Evolutionary conservation across 106 monocot species (phyloP).

Genomic region (Phalaenopsis equestris): DNA sequence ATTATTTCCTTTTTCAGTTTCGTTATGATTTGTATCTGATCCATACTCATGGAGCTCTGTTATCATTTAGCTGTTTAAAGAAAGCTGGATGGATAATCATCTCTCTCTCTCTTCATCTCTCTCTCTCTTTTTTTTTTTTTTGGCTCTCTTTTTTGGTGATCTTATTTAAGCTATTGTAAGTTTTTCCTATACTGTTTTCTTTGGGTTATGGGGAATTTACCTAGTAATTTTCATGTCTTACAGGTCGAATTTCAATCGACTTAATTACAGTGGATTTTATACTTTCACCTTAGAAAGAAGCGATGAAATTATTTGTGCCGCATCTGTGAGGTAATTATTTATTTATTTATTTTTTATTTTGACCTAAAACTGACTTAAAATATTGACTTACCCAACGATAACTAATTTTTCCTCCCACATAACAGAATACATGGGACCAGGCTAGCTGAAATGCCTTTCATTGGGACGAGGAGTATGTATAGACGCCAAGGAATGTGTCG

Average conservation of each 20-base stretch:
- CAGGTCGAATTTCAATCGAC: constrained; percentile 84
- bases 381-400: not conserved
- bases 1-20: too few species aligned
- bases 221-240: constrained; percentile 6
- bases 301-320: constrained; percentile 86
- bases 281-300: constrained; percentile 73
- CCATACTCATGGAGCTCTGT: too few species aligned
- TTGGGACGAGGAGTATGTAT: constrained; percentile 82
- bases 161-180: not conserved
- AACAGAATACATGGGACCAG: constrained; percentile 73
- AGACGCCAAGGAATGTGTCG: constrained; percentile 90
- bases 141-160: not conserved
- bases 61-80: too few species aligned
- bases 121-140: not conserved
- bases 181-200: not conserved
- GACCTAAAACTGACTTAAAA: not conserved
- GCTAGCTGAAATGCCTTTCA: constrained; percentile 94
- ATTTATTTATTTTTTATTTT: constrained; percentile 10
- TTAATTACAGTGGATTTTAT: constrained; percentile 81
- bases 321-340: constrained; percentile 62
- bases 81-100: too few species aligned
- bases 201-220: not conserved
- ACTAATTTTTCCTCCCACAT: not conserved
- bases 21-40: too few species aligned
- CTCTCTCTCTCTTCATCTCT: too few species aligned